Evolutionary conservation across 108 stramenopile species (phyloP).

Genomic region (Cylindrotheca fusiformis): DNA sequence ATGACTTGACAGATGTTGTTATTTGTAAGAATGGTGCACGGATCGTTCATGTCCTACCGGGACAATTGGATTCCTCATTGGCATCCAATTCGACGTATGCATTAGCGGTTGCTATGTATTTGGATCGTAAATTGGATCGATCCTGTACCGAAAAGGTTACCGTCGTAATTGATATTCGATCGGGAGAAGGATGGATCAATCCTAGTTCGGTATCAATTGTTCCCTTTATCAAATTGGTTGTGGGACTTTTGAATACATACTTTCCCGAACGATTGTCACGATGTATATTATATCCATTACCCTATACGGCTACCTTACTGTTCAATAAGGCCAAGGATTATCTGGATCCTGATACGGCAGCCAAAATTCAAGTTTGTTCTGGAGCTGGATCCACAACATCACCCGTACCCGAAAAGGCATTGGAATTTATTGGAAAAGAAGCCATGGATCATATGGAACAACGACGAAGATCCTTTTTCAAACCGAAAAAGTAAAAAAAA

Average conservation of each 20-base stretch:
- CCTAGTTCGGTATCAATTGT: conserved; percentile 43
- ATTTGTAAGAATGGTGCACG: conserved; percentile 38
- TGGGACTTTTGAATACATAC: conserved; percentile 40
- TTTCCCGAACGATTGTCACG: conserved; percentile 70
- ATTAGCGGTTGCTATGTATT: conserved; percentile 64
- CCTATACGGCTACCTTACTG: conserved; percentile 11
- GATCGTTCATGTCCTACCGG: conserved; percentile 63
- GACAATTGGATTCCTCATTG: conserved; percentile 50
- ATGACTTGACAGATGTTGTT: background rate
- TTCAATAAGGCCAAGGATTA: conserved; percentile 5
- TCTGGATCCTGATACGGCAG: conserved; percentile 17
- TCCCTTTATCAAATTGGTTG: conserved; percentile 54
- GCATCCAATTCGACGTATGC: conserved; percentile 56
- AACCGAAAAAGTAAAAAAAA: too few species aligned
- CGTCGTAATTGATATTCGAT: conserved; percentile 66
- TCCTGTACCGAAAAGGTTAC: conserved; percentile 43
- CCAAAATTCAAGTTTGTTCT: conserved; percentile 22
- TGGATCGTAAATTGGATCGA: conserved; percentile 51
- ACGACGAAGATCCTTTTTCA: conserved; percentile 4
- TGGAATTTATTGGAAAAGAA: conserved; percentile 6
- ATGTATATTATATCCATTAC: conserved; percentile 64
- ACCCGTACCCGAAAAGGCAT: conserved; percentile 7
- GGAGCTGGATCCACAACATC: conserved; percentile 10
- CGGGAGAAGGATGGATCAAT: conserved; percentile 78
- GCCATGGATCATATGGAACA: conserved; percentile 11